Percentiles rank a stretch among this genome's conserved stretches.
phyloP scores from a whole-genome alignment of 768 basidiomycete genomes.

The Hygrophorus russula region DNA sequence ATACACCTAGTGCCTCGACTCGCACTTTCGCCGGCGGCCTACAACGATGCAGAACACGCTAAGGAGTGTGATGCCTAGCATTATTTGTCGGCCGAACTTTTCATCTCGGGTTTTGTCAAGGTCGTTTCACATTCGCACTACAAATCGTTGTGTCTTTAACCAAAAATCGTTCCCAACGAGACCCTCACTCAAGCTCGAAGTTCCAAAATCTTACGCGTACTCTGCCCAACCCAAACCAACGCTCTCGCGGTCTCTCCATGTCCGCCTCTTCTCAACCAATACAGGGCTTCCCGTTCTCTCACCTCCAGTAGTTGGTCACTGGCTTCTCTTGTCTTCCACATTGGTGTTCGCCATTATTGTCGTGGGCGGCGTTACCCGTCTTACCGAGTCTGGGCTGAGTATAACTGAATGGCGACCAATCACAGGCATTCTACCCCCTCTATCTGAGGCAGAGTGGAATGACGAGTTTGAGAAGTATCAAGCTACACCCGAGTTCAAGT shows the following conservation, averaged over 20 bases:
- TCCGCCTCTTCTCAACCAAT: conserved; percentile 6
- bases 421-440: conserved; percentile 78
- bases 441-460: conserved; percentile 68
- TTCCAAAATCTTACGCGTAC: neutral
- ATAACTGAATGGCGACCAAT: conserved; percentile 98
- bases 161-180: too few relatives aligned
- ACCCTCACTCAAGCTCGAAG: too few relatives aligned
- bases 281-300: conserved; percentile 44
- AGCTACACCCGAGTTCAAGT: conserved; percentile 87
- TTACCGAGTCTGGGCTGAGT: conserved; percentile 94
- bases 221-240: neutral
- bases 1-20: too few relatives aligned
- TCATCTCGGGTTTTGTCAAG: neutral
- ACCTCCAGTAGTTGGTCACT: conserved; percentile 61
- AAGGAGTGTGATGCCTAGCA: too few relatives aligned
- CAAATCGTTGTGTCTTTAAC: too few relatives aligned
- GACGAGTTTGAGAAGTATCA: conserved; percentile 91
- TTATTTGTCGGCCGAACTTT: too few relatives aligned
- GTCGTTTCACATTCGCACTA: neutral
- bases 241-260: neutral
- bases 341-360: conserved; percentile 89
- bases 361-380: conserved; percentile 90
- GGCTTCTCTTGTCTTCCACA: conserved; percentile 78
- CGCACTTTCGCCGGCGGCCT: too few relatives aligned
- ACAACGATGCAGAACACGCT: neutral